Percentiles rank a stretch among this genome's conserved stretches.
Evolutionary conservation across 2,329 filamentous ascomycete genomes (phyloP).

Genomic region (Xylariaceae sp.): DNA sequence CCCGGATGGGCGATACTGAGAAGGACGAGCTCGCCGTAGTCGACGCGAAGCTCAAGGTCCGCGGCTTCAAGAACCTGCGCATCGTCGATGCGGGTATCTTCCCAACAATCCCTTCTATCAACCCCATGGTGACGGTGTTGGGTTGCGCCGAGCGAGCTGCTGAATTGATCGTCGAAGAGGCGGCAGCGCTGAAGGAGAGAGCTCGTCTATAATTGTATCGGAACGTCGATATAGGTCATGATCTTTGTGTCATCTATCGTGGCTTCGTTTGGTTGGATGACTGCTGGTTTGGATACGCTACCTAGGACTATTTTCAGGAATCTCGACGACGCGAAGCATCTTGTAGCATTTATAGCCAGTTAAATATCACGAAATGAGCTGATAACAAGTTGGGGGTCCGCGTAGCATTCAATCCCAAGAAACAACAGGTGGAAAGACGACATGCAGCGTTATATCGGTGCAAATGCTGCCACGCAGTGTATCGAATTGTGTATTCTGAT

Average conservation of each 20-base stretch:
- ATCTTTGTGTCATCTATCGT: neutral
- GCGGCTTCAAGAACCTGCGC: slow-evolving; percentile 67
- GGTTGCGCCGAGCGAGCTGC: slow-evolving; percentile 79
- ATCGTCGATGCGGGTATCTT: slow-evolving; percentile 87
- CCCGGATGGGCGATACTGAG: slow-evolving; percentile 77
- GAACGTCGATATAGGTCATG: neutral
- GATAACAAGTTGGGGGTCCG: too few relatives aligned
- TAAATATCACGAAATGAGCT: too few relatives aligned
- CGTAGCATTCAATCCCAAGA: too few relatives aligned
- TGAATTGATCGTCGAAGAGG: slow-evolving; percentile 75
- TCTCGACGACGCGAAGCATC: too few relatives aligned
- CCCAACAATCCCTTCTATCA: slow-evolving; percentile 80
- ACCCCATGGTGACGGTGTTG: slow-evolving; percentile 87
- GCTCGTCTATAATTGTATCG: slow-evolving; percentile 27
- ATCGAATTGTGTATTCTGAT: too few relatives aligned
- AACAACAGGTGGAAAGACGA: too few relatives aligned
- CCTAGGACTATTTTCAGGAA: too few relatives aligned
- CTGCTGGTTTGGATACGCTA: too few relatives aligned
- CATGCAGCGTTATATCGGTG: too few relatives aligned
- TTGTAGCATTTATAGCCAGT: too few relatives aligned
- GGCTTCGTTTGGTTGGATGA: too few relatives aligned
- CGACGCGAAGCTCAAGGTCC: slow-evolving; percentile 68
- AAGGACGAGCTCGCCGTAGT: slow-evolving; percentile 73
- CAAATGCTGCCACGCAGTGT: too few relatives aligned
- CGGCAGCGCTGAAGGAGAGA: slow-evolving; percentile 38